Evolutionary conservation across 495 filamentous ascomycete species (phyloP).

Genomic region (Rusavskia elegans): DNA sequence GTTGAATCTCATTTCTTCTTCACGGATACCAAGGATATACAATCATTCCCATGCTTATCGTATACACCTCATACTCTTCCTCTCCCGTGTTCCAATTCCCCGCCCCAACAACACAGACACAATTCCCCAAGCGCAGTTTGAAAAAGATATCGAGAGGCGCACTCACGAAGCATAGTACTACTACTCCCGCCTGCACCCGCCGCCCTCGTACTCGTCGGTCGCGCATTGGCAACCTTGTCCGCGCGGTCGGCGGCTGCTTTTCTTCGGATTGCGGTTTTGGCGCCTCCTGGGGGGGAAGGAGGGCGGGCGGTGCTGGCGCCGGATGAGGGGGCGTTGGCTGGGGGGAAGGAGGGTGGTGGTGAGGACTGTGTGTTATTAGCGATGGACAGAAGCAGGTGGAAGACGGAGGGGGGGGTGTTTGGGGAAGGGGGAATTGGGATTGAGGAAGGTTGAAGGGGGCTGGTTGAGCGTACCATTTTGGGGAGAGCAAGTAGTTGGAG

Average conservation of each 20-base stretch:
- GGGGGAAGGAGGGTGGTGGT: conserved; percentile 53
- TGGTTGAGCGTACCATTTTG: background rate
- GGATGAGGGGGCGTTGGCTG: conserved; percentile 31
- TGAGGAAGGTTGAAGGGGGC: no score
- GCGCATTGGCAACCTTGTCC: conserved; percentile 78
- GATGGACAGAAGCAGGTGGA: no score
- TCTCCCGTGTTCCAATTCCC: no score
- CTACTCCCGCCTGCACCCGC: conserved; percentile 91
- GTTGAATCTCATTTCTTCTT: no score
- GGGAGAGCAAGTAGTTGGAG: background rate
- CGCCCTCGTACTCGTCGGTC: conserved; percentile 78
- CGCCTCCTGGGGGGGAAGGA: conserved; percentile 86
- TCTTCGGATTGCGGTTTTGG: conserved; percentile 84
- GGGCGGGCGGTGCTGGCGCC: conserved; percentile 56
- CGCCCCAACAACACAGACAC: no score
- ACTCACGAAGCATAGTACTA: conserved; percentile 83
- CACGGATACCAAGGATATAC: no score
- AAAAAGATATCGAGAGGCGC: no score
- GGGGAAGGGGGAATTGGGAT: no score
- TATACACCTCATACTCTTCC: no score
- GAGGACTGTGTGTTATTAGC: conserved; percentile 39
- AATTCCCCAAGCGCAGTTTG: no score
- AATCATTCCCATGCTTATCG: no score
- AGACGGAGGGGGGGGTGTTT: no score
- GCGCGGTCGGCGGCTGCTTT: conserved; percentile 91